These are phyloP conservation scores for Leptographium procerum DNA, from an alignment of 2,329 filamentous ascomycete genomes.

Conservation along the genomic window DNA sequence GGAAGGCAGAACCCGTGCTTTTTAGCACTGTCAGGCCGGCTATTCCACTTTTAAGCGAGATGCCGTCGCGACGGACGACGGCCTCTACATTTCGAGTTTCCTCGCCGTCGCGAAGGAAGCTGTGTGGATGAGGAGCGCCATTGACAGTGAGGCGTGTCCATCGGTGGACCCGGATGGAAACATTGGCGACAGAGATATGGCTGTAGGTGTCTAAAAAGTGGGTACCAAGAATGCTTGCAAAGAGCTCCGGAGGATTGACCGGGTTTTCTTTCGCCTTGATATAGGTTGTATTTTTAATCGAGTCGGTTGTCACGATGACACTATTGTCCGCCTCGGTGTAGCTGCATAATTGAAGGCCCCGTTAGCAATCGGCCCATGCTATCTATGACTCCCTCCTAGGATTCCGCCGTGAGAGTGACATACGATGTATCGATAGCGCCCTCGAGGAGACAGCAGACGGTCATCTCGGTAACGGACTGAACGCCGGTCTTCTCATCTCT, in stretches of 20 bases:
- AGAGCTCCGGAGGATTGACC: slow-evolving; percentile 86
- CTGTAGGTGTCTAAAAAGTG: slow-evolving; percentile 84
- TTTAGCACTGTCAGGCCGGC: slow-evolving; percentile 81
- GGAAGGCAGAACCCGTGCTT: slow-evolving; percentile 92
- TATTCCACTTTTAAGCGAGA: slow-evolving; percentile 68
- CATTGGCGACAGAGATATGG: slow-evolving; percentile 77
- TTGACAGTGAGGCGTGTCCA: slow-evolving; percentile 86
- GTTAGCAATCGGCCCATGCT: background rate
- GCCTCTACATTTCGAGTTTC: slow-evolving; percentile 80
- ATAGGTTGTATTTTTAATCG: slow-evolving; percentile 95
- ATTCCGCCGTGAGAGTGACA: slow-evolving; percentile 20
- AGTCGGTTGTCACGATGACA: slow-evolving; percentile 90
- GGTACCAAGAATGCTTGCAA: slow-evolving; percentile 68
- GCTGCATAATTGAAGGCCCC: slow-evolving; percentile 29
- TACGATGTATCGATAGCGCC: slow-evolving; percentile 80
- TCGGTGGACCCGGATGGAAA: slow-evolving; percentile 72
- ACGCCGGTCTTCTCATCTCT: slow-evolving; percentile 62
- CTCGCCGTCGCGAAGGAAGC: slow-evolving; percentile 79
- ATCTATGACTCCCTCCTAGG: slow-evolving; percentile 3
- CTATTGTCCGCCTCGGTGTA: slow-evolving; percentile 93
- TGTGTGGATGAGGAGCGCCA: slow-evolving; percentile 87
- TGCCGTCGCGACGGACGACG: slow-evolving; percentile 55
- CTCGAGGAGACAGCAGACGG: slow-evolving; percentile 82
- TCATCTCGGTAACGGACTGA: slow-evolving; percentile 90
- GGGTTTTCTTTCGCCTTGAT: slow-evolving; percentile 91